Conservation (phyloP, 2,329 filamentous ascomycete genomes). For the Microcyclosporella mali region DNA sequence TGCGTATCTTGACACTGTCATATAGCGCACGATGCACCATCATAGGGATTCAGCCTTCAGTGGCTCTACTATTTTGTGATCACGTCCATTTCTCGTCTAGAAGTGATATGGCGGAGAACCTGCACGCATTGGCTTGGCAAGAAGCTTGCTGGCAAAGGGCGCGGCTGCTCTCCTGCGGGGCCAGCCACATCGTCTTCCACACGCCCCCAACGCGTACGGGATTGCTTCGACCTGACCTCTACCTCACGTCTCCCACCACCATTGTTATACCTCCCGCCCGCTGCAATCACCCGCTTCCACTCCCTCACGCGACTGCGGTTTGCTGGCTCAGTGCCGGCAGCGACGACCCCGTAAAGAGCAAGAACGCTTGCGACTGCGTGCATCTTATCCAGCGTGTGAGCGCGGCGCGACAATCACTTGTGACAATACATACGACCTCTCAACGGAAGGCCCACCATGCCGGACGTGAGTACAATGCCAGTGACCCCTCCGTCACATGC, state of each 20-base stretch:
- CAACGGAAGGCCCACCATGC: no score
- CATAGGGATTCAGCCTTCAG: no score
- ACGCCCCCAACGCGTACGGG: neutral
- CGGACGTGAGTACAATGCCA: conserved; percentile 31
- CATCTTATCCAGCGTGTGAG: conserved; percentile 1
- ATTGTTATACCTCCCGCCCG: neutral
- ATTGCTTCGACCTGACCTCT: neutral
- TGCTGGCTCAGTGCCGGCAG: conserved; percentile 4
- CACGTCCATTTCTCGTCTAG: no score
- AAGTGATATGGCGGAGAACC: no score
- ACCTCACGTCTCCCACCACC: neutral
- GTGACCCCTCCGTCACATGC: neutral
- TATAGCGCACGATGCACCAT: no score
- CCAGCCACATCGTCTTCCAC: no score
- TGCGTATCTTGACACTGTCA: no score
- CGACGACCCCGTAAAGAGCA: conserved; percentile 10
- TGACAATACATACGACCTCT: conserved; percentile 1
- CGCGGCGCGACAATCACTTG: conserved; percentile 9
- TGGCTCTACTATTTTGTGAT: no score
- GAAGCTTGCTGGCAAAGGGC: no score
- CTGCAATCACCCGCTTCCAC: conserved; percentile 2
- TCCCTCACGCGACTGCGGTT: conserved; percentile 11
- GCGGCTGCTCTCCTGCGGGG: no score
- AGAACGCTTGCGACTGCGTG: conserved; percentile 14
- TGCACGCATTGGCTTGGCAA: no score